Evolutionary conservation across 176 grass and related monocot species (phyloP), one percentile per base, ranked within the genome.

Genomic region (Oryza longistaminata): DNA sequence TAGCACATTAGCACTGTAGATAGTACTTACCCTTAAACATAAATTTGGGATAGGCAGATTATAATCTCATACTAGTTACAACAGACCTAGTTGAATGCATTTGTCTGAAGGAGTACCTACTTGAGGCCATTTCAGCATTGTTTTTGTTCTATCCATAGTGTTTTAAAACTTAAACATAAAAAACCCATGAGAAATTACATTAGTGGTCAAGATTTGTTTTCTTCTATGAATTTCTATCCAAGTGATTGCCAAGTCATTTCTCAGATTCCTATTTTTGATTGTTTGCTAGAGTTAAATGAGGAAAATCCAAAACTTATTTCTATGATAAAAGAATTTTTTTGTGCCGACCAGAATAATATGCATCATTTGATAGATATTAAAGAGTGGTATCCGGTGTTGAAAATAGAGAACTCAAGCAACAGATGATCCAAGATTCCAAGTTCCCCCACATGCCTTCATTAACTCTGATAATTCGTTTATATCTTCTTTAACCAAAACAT

Each of bases 401-500:
- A 82, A 37, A 40, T 66, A 50, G 21, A 64, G 53, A 64, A 66
- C 31, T 74, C 58, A 33, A 43, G 53, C 21, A 83, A 83, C 66
- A 55, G 2, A 24, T 72, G 39, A 13, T 73, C 33, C 15, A 73
- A 66, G 17, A 77, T 79, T 72, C 70, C 22, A 73, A 66, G 22
- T 83, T 79, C 53, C 70, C 22, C 52, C 43, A 83, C 4, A 24
- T 31, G 43, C 43, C 40, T 78, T 45, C 31, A 52, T 64, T 52
- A 60, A 70, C 5, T 33, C 0, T 39, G 21, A 29, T 39, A 60
- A 45, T 46, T 48, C 40, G 68, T 46, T 31, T 33, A 29, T 16
- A 82, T 49, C 34, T 49, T 77, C n/a, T 40, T 83, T 22, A n/a
- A 78, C 72, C 12, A 83, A 83, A 49, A 46, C 21, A 34, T 29